phyloP scores from a whole-genome alignment of 495 filamentous ascomycete species.

The Tuber calosporum region DNA sequence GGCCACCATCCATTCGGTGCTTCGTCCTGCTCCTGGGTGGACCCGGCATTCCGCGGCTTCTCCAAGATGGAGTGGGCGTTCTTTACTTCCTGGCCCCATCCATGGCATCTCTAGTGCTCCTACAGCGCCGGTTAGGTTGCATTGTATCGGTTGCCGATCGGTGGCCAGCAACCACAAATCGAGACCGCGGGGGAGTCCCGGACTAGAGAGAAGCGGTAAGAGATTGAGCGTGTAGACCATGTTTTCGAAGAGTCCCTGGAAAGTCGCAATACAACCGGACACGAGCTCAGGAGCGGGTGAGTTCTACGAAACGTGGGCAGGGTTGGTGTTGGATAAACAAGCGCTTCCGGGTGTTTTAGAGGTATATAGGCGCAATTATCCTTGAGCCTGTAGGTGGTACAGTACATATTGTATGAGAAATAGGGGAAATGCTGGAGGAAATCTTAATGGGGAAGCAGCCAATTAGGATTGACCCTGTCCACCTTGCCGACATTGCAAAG shows the following conservation, averaged over 20 bases:
- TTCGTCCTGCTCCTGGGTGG: constrained; percentile 45
- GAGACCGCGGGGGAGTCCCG: constrained; percentile 51
- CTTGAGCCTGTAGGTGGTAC: constrained; percentile 21
- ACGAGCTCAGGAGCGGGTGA: constrained; percentile 45
- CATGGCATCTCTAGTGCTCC: constrained; percentile 52
- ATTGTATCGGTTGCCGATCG: constrained; percentile 50
- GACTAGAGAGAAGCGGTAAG: constrained; percentile 43
- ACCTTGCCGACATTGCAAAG: constrained; percentile 50
- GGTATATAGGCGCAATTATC: constrained; percentile 50
- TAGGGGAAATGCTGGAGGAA: not conserved
- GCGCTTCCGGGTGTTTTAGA: constrained; percentile 41
- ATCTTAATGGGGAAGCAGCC: constrained; percentile 32
- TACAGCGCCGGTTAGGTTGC: constrained; percentile 52
- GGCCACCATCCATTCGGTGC: constrained; percentile 50
- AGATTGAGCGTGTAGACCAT: constrained; percentile 45
- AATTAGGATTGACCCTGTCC: constrained; percentile 48
- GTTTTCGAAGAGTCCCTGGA: constrained; percentile 41
- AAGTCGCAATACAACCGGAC: constrained; percentile 45
- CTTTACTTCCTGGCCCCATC: constrained; percentile 51
- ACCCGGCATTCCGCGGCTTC: constrained; percentile 52
- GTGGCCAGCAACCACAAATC: constrained; percentile 46
- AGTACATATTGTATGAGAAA: not conserved
- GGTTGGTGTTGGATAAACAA: constrained; percentile 37
- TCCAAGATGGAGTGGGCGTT: constrained; percentile 53
- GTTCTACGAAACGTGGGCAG: constrained; percentile 36